Evolutionary conservation across 2,329 filamentous ascomycete genomes (phyloP).

Genomic region (Fusarium citri): DNA sequence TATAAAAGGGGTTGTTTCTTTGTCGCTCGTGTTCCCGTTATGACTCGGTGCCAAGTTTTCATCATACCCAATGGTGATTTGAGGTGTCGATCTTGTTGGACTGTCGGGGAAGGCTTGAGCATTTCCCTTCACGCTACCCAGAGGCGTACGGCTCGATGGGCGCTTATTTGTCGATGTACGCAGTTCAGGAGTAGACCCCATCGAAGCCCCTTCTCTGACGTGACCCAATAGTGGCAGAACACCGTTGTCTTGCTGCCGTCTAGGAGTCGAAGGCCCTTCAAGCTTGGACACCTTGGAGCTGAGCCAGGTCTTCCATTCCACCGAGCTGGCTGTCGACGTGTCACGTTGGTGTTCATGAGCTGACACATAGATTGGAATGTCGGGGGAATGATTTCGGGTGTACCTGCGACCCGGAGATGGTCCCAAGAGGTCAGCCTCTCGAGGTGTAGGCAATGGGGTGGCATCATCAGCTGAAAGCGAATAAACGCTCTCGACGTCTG

Average conservation of each 20-base stretch:
- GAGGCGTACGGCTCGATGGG: slow-evolving; percentile 14
- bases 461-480: slow-evolving; percentile 50
- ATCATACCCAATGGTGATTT: slow-evolving; percentile 2
- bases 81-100: background rate
- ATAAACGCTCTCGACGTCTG: slow-evolving; percentile 63
- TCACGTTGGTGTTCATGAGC: slow-evolving; percentile 50
- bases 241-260: slow-evolving; percentile 4
- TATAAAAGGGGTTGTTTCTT: slow-evolving; percentile 21
- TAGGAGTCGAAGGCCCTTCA: slow-evolving; percentile 47
- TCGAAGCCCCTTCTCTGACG: slow-evolving; percentile 63
- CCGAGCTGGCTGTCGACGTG: slow-evolving; percentile 58
- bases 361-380: slow-evolving; percentile 28
- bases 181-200: slow-evolving; percentile 51
- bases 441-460: background rate
- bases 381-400: slow-evolving; percentile 12
- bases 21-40: background rate
- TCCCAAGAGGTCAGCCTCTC: background rate
- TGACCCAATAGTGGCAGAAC: slow-evolving; percentile 51
- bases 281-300: slow-evolving; percentile 63
- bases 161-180: background rate
- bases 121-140: slow-evolving; percentile 28
- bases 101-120: background rate
- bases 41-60: slow-evolving; percentile 37
- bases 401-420: slow-evolving; percentile 7
- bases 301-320: slow-evolving; percentile 67